Conservation (phyloP, 352 stramenopile genomes). For the Aphanomyces stellatus region DNA sequence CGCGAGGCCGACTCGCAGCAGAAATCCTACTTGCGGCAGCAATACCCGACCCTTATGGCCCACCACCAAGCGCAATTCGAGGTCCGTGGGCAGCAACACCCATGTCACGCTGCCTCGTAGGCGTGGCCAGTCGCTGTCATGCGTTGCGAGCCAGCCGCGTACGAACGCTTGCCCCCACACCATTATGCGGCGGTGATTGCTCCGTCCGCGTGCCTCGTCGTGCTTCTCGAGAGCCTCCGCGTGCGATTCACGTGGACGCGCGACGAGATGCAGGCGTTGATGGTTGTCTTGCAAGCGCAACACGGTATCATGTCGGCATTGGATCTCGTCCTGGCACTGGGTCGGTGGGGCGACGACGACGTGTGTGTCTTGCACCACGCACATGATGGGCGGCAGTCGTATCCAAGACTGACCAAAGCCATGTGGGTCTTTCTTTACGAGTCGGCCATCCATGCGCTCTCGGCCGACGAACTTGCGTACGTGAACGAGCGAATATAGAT, state of each 20-base stretch:
- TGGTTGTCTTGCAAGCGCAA: background rate
- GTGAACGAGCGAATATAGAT: background rate
- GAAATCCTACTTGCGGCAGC: slow-evolving; percentile 16
- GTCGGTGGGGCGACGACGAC: no score
- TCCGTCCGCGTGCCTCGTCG: background rate
- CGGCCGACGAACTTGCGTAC: background rate
- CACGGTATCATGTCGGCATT: background rate
- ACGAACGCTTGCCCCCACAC: background rate
- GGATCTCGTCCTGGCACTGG: slow-evolving; percentile 6
- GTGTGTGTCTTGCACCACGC: background rate
- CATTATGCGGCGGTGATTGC: background rate
- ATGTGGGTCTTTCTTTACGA: background rate
- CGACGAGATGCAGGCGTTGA: background rate
- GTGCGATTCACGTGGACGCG: slow-evolving; percentile 3
- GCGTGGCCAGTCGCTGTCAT: background rate
- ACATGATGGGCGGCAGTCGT: background rate
- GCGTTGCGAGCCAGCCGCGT: background rate
- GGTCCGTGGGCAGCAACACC: background rate
- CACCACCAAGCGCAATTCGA: slow-evolving; percentile 3
- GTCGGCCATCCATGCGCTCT: background rate
- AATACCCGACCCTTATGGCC: slow-evolving; percentile 13
- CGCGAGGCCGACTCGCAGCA: background rate
- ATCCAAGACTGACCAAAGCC: slow-evolving; percentile 1
- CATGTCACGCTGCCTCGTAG: background rate
- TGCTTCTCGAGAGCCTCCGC: background rate